These are phyloP conservation scores for Rubroshorea leprosula DNA, from an alignment of 345 rosid genomes.

Conservation along the genomic window DNA sequence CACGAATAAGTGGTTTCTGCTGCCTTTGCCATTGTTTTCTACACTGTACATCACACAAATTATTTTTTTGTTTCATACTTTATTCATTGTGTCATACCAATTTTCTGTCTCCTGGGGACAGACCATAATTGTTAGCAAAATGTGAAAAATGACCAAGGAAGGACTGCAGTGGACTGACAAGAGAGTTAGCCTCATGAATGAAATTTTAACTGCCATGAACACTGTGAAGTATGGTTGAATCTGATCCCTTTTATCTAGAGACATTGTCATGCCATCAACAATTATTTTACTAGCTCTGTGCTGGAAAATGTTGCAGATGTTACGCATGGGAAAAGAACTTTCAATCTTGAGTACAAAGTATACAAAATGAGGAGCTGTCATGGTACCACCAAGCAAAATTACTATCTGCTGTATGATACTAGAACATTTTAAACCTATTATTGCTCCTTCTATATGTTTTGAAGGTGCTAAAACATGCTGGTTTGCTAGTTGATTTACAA, in stretches of 20 bases:
- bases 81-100: conserved; percentile 6
- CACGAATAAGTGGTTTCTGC: too few relatives aligned
- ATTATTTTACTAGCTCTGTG: not conserved
- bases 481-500: too few relatives aligned
- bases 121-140: conserved; percentile 80
- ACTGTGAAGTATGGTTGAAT: conserved; percentile 75
- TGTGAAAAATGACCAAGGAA: conserved; percentile 83
- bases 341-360: conserved; percentile 60
- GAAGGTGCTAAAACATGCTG: too few relatives aligned
- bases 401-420: conserved; percentile 62
- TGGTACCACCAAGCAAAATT: conserved; percentile 88
- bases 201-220: conserved; percentile 93
- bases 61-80: not conserved
- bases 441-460: conserved; percentile 1
- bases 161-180: conserved; percentile 91
- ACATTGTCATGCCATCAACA: conserved; percentile 1
- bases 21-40: too few relatives aligned
- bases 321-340: conserved; percentile 98
- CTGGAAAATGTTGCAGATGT: conserved; percentile 46
- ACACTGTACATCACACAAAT: too few relatives aligned
- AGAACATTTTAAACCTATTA: not conserved
- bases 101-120: conserved; percentile 24
- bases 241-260: conserved; percentile 6
- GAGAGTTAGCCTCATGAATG: conserved; percentile 87
- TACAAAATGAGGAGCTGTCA: conserved; percentile 70